Evolutionary conservation across 805 yeast species (phyloP), one percentile per base, ranked within the genome.

Genomic region (Hanseniaspora hatyaiensis): DNA sequence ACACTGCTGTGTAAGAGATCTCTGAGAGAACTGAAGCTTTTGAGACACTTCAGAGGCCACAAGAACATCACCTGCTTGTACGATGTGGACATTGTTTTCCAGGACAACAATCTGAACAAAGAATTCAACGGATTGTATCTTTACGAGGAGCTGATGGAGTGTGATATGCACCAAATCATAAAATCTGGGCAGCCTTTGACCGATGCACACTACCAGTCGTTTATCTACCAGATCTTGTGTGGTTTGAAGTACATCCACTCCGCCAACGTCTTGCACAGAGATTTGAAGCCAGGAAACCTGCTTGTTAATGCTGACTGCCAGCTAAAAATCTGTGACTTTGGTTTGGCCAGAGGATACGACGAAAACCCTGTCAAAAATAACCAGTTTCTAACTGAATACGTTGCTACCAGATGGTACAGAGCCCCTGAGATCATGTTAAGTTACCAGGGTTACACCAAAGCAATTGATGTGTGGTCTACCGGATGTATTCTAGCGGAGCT

Each of bases 391-490:
- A 92, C 98, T 1, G 97, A 89, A 63, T 92, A 92, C 61, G 98
- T 92, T 23, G 97, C 98, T 28, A 92, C 98, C 1, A 74, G 98
- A 62, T 92, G 98, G 98, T 92, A 92, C 65, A 72, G 98, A 55
- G 98, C 98, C 3, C 98, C 98, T 0, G 98, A 92, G 60, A 87
- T 92, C 64, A 89, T 92, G 87, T 71, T 92, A 48, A 81, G 94
- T 53, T 86, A 84, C 68, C 94, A 92, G 62, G 85, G 88, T 51
- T 89, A 89, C 64, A 84, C 97, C 5, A 88, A 86, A 66, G 96
- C 98, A 20, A 89, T 92, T 51, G 98, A 92, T 63, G 74, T 92
- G 50, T 92, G 98, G 98, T 86, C 96, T 0, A 94, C 92, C 18
- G 98, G 98, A 2, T 92, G 98, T 66, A 88, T 92, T 50, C 67